Base-by-base conservation (phyloP, 176 grass and related monocot genomes). In the Guadua angustifolia region DNA sequence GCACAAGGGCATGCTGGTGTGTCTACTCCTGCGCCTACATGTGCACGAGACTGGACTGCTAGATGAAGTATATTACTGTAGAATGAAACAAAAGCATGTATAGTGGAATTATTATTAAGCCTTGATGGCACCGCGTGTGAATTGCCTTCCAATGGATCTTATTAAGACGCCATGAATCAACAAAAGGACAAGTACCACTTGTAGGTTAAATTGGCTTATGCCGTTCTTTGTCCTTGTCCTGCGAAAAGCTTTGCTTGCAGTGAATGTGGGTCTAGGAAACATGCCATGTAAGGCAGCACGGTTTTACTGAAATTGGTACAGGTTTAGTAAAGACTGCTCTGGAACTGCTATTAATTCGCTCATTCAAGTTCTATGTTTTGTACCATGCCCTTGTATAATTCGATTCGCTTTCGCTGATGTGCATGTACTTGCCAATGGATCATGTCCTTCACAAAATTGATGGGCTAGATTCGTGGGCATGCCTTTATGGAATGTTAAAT, bases 231-330 rank as follows among this genome's bases (percentile, higher is more conserved):
- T 38, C 29, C 18, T 12, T 75, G 5, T 56, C 1, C 73, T 8
- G 5, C 32, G 5, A 56, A 73, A 22, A 39, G 11, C 8, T 57
- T 75, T 75, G 73, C 33, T 57, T 74, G 0, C 22, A 38, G 57
- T 58, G 19, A 75, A 58, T 58, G 52, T 22, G 35, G 15, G 5
- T 40, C 10, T 58, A 12, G 35, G 35, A 75, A 58, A 40, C 73
- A 16, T 57, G 50, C 36, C 53, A 3, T n/a, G 18, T 53, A 36
- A 74, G 49, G 71, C 49, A 36, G 26, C 6, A 53, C 55, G 49
- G 71, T 13, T 21, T 74, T 74, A 11, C 46, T 52, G 71, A 74
- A 57, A 75, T 51, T 16, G 49, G 25, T 51, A 52, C 25, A 73
- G 17, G 19, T 15, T 74, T 55, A 17, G 44, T 72, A 72, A 72